Base-by-base conservation (phyloP, 768 basidiomycete species). In the Psilocybe sp. region DNA sequence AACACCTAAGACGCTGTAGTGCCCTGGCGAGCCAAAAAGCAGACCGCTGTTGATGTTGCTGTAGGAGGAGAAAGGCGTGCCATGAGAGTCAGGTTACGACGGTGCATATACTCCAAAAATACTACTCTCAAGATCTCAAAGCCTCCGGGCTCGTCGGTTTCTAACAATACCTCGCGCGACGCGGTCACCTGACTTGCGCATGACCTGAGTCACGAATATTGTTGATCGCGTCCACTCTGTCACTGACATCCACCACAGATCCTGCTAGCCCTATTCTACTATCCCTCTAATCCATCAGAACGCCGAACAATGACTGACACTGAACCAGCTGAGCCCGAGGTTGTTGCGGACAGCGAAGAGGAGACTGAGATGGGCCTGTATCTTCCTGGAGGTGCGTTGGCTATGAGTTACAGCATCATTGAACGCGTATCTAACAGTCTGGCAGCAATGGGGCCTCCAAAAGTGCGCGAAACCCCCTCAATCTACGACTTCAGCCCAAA, bases 331-430 rank as follows among this genome's bases (percentile, higher is more conserved):
- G n/a, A 28, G 50, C 14, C 67, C 50, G 77, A 77, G 62, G 62
- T 77, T n/a, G 71, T 80, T 44, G 73, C 73, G 19, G 79, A 76
- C 57, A 81, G 79, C 60, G 66, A 67, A 28, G 61, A 61, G 12
- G 63, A 64, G 44, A 47, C 41, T 20, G 56, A 58, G 35, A 40
- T 50, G 51, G 42, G 16, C 16, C 40, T 49, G 36, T 23, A 33
- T 14, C 47, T 37, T 38, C 40, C 45, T 37, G 20, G 36, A 23
- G 51, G 48, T 39, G 50, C 46, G 40, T 32, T 46, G 14, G 19
- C 7, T 40, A 36, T 46, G 32, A 23, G 34, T 42, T 12, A 38
- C 23, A 18, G 31, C 19, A 23, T 10, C 20, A 18, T 2, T 42
- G 44, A 36, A 36, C 16, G 11, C 18, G 44, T 15, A n/a, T 13